Evolutionary conservation across 208 protist species (phyloP), one percentile per base, ranked within the genome.

Genomic region (Acanthamoeba castellanii): DNA sequence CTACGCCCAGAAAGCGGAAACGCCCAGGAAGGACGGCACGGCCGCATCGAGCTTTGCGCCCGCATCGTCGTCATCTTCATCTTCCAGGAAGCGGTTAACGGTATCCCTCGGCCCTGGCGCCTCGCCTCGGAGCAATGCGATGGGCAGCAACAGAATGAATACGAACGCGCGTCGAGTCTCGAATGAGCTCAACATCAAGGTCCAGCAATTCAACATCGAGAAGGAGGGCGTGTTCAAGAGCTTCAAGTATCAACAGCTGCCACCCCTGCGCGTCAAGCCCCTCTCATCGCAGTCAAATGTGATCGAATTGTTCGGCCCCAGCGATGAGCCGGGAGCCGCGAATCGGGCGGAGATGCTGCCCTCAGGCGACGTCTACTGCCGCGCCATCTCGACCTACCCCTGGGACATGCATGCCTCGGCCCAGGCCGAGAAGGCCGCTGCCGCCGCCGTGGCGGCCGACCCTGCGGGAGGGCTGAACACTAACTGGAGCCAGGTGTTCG

Each of bases 171-270:
- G 81, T 27, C 6, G 81, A 20, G 52, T 88, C 9, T 88, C 81
- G 20, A 42, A 5, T 27, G 81, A 88, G 32, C 32, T 88, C 81
- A 88, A 88, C 81, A 88, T 88, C 52, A 88, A 88, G 27, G n/a
- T 88, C 47, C 45, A 88, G 25, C 81, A 88, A 88, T 88, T 88
- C 81, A 88, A 88, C 52, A 55, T 88, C 52, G 81, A 88, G 25
- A 88, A 88, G 81, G 81, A 88, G 34, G 81, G 81, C n/a, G 87
- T 92, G 20, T 57, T 92, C 87, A 68, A 92, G 59, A 92, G 87
- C 64, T 76, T 70, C 55, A 92, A 92, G 22, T 92, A 92, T 59
- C 55, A 76, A 30, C 61, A 92, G 61, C 87, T 92, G 59, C 87
- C 87, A 32, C 87, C 87, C 27, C 42, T 92, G 37, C 87, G 87